A percentile compares a stretch with the other conserved stretches of the same genome.
Evolutionary conservation across 495 filamentous ascomycete species (phyloP).

Genomic region (Arthonia radiata): DNA sequence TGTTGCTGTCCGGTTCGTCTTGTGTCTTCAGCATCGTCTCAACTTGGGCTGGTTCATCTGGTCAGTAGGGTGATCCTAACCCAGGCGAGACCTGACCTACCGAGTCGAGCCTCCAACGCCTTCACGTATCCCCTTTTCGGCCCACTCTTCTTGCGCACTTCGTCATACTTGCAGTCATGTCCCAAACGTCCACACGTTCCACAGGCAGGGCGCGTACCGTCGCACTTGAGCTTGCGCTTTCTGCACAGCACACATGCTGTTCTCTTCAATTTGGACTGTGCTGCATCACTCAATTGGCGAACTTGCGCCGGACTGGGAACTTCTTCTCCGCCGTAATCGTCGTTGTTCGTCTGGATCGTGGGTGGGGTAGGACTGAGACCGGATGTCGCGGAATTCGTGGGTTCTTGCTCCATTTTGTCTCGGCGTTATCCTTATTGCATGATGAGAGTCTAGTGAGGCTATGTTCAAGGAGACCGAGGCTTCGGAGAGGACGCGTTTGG

Average conservation of each 20-base stretch:
- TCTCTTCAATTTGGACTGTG: slow-evolving; percentile 62
- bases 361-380: too few species aligned
- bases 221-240: slow-evolving; percentile 72
- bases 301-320: too few species aligned
- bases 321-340: too few species aligned
- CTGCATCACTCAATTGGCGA: too few species aligned
- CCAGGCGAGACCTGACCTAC: slow-evolving; percentile 23
- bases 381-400: too few species aligned
- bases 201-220: slow-evolving; percentile 60
- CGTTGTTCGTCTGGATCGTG: too few species aligned
- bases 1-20: slow-evolving; percentile 18
- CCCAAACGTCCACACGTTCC: slow-evolving; percentile 74
- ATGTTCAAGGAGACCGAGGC: too few species aligned
- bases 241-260: slow-evolving; percentile 94
- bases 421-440: too few species aligned
- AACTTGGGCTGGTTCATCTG: slow-evolving; percentile 47
- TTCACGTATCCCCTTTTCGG: slow-evolving; percentile 98
- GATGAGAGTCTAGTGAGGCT: too few species aligned
- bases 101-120: slow-evolving; percentile 77
- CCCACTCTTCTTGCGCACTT: slow-evolving; percentile 89
- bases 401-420: too few species aligned
- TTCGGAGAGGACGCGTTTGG: too few species aligned
- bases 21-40: slow-evolving; percentile 72
- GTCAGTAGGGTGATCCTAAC: slow-evolving; percentile 3
- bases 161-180: slow-evolving; percentile 86